phyloP scores from a whole-genome alignment of 495 filamentous ascomycete genomes.

The Aspergillus sclerotiicarbonarius region DNA sequence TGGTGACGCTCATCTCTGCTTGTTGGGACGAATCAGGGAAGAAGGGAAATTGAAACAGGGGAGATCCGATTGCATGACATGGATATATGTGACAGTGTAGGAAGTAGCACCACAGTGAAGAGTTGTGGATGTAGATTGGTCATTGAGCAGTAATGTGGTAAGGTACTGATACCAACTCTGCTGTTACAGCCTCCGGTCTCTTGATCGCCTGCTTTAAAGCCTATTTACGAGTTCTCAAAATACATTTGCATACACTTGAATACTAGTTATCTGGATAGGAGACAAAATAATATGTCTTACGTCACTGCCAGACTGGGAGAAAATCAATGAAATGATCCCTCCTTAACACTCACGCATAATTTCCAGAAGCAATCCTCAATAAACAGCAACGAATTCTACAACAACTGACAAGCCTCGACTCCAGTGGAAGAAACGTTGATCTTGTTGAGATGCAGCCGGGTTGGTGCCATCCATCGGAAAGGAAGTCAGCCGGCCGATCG shows the following conservation, averaged over 20 bases:
- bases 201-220: too few species aligned
- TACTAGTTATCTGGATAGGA: too few species aligned
- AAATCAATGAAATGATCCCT: too few species aligned
- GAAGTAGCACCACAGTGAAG: not conserved
- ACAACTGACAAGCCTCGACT: too few species aligned
- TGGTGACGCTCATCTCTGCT: not conserved
- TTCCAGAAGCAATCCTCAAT: too few species aligned
- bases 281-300: too few species aligned
- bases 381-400: too few species aligned
- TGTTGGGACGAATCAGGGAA: not conserved
- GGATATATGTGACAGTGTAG: not conserved
- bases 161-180: too few species aligned
- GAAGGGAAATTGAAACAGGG: not conserved
- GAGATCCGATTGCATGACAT: not conserved
- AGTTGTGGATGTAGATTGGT: not conserved
- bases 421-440: too few species aligned
- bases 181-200: too few species aligned
- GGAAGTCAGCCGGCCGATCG: constrained; percentile 19
- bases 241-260: not conserved
- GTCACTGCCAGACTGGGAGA: too few species aligned
- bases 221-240: not conserved
- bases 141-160: not conserved
- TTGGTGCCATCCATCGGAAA: constrained; percentile 7
- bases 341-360: too few species aligned
- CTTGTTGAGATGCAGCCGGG: not conserved